Base-by-base conservation (phyloP, 495 filamentous ascomycete genomes). In the Tuber melanosporum region DNA sequence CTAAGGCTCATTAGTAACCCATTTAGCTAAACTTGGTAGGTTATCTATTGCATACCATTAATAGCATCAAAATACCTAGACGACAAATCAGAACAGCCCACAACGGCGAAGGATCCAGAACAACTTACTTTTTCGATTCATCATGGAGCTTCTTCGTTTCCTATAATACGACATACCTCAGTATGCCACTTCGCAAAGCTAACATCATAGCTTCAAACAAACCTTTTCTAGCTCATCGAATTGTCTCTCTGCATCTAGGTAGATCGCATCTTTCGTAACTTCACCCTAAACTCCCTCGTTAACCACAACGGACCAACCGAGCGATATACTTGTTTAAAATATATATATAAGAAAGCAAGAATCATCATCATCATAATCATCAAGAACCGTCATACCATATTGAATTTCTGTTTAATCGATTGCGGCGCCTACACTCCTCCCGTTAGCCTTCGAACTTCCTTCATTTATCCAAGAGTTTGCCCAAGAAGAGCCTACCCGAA, bases 71-170 rank as follows among this genome's bases (percentile, higher is more conserved):
- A 97, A 85, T 99, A 92, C 79, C 87, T 89, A 72, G 46, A 75
- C 70, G 44, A 14, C 26, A 75, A 73, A 78, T 46, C 80, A 76
- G 19, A 52, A 70, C 69, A 71, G 14, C 49, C 19, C 22, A 12
- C n/a, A 43, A 69, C 10, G 49, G 71, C 44, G 14, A 52, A 45
- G 22, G 57, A 72, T 26, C 26, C 69, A 47, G 71, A 36, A 39
- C n/a, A 74, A 76, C 84, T 81, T 81, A 94, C 86, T 95, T 97
- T 84, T 93, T 92, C 43, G 92, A 94, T 83, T 97, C 94, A 86
- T 95, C 93, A 85, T 98, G 95, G 9, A 99, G 90, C 83, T 91
- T 93, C 87, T 97, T 97, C 32, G 96, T 98, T 85, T 99, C 95
- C 84, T 87, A 71, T 70, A 70, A 26, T 39, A 52, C 73, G 46